These are phyloP conservation scores for Ceratobasidium sp. DNA, from an alignment of 1,284 basidiomycete genomes.

Conservation along the genomic window DNA sequence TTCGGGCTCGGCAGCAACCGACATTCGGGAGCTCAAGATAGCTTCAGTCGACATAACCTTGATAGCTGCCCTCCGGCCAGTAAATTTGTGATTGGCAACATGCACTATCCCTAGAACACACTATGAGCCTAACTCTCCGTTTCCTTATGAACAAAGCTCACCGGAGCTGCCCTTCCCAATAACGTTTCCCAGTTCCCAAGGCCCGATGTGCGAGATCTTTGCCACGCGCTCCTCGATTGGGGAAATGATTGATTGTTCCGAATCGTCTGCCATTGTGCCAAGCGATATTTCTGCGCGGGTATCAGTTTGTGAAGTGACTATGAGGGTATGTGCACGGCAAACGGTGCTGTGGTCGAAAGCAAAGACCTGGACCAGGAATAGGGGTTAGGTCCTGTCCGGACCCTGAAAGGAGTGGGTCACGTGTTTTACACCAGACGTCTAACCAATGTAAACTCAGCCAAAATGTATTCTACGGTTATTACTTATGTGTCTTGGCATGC, in stretches of 20 bases:
- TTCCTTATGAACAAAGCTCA: constrained; percentile 55
- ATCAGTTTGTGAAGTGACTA: not conserved
- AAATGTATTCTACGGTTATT: constrained; percentile 7
- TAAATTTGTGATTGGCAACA: constrained; percentile 88
- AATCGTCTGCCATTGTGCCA: constrained; percentile 25
- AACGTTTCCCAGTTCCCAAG: constrained; percentile 93
- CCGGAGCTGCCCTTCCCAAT: constrained; percentile 93
- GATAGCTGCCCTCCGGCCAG: constrained; percentile 91
- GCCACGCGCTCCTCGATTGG: constrained; percentile 57
- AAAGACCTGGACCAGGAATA: not conserved
- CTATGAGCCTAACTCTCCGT: not conserved
- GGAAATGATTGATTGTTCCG: constrained; percentile 2
- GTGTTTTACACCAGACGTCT: constrained; percentile 1
- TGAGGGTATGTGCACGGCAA: constrained; percentile 22
- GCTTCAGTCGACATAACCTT: constrained; percentile 94
- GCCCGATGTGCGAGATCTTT: constrained; percentile 67
- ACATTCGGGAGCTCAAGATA: constrained; percentile 74
- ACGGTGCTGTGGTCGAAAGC: constrained; percentile 15
- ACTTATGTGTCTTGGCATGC: not conserved
- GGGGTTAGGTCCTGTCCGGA: constrained; percentile 1
- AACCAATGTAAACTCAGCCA: not conserved
- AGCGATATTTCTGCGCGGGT: constrained; percentile 11
- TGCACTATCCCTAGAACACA: constrained; percentile 81
- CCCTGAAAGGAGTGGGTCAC: constrained; percentile 21
- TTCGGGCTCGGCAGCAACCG: constrained; percentile 75